Percentiles rank a stretch among this genome's conserved stretches.
These are phyloP conservation scores for Talaromyces trachyspermus DNA, from an alignment of 495 filamentous ascomycete species.

Conservation along the genomic window DNA sequence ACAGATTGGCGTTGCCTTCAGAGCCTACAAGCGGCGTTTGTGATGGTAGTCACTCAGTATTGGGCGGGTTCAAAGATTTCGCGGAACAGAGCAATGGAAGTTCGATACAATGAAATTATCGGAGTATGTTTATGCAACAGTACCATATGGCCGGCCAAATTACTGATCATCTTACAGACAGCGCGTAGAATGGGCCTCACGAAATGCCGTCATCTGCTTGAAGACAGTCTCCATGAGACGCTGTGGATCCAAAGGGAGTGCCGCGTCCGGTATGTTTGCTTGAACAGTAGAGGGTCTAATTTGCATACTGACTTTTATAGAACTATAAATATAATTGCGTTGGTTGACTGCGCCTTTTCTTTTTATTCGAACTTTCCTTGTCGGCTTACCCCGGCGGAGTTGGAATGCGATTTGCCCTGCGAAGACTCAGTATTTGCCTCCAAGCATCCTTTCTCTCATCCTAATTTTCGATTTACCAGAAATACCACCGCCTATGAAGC, in stretches of 20 bases:
- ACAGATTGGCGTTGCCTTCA: slow-evolving; percentile 35
- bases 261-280: slow-evolving; percentile 29
- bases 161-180: slow-evolving; percentile 17
- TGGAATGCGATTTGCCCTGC: slow-evolving; percentile 35
- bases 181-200: slow-evolving; percentile 31
- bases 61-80: slow-evolving; percentile 36
- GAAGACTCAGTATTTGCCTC: slow-evolving; percentile 29
- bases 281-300: neutral
- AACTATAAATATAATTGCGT: slow-evolving; percentile 29
- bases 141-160: neutral
- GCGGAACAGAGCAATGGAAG: slow-evolving; percentile 38
- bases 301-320: slow-evolving; percentile 21
- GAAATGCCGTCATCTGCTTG: slow-evolving; percentile 24
- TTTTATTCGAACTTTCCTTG: slow-evolving; percentile 41
- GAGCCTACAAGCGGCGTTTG: slow-evolving; percentile 36
- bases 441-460: slow-evolving; percentile 32
- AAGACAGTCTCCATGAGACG: slow-evolving; percentile 23
- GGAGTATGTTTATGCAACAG: slow-evolving; percentile 15
- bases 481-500: slow-evolving; percentile 24
- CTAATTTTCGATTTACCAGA: slow-evolving; percentile 28
- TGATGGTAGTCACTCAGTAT: slow-evolving; percentile 37
- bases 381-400: slow-evolving; percentile 28
- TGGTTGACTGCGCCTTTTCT: slow-evolving; percentile 38
- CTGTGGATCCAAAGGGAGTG: slow-evolving; percentile 41
- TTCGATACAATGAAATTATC: slow-evolving; percentile 35